Evolutionary conservation across 371 early-diverging fungal species (phyloP), one percentile per base, ranked within the genome.

Genomic region (Apophysomyces sp.): DNA sequence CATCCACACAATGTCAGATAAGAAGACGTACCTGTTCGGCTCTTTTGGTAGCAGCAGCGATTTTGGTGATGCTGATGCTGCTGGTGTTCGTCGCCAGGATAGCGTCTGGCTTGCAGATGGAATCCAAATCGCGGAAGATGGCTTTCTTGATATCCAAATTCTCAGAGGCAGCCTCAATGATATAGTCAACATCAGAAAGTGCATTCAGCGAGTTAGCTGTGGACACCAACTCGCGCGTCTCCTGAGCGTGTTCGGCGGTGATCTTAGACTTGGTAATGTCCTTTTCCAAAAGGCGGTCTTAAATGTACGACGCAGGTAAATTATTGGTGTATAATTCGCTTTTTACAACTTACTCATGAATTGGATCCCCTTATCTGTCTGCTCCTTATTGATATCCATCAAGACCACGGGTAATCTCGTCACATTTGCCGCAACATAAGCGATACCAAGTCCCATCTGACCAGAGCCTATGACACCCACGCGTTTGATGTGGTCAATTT

Each of bases 11-110:
- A 12, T 12, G 58, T 16, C 39, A 39, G 24, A 52, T 11, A 58
- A 13, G 54, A 31, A 52, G 11, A 24, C 8, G 51, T 68, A 85
- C 86, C 69, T 90, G 77, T 37, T 92, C 90, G n/a, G 95, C 91
- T 6, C 87, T 81, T 58, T 81, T 86, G 12, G 95, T 92, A 11
- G 92, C 85, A 29, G 94, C 92, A 4, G 96, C 98, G 68, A 98
- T 94, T 82, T 95, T 97, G 63, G 98, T 97, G 65, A 98, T 96
- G 62, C 90, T 87, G 68, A 98, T 96, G 31, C 92, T 91, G 41
- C 94, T 94, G 6, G 99, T 98, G 84, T 98, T 98, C 61, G 97
- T 88, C 12, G 97, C 94, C 28, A 98, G 85, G 60, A 98, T 94
- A n/a, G 94, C 89, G 44, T 89, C 80, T 32, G 78, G 61, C 9